These are phyloP conservation scores for Scheffersomyces quercinus DNA, from an alignment of 1,139 yeast species.

Conservation along the genomic window DNA sequence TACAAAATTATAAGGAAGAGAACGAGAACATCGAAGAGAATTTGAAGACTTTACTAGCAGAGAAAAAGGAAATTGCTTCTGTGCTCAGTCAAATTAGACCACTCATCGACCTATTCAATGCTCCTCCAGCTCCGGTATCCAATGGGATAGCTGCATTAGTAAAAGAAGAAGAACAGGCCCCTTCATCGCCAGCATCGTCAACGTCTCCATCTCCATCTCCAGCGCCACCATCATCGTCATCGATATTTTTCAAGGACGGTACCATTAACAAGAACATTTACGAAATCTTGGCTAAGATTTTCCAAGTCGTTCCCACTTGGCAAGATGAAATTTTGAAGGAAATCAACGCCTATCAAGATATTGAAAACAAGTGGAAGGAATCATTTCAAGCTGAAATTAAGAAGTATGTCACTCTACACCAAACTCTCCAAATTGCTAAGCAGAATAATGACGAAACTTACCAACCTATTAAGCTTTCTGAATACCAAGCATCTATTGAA, in stretches of 20 bases:
- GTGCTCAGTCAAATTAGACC: slow-evolving; percentile 25
- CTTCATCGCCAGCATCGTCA: not conserved
- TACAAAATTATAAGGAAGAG: slow-evolving; percentile 15
- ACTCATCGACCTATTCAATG: slow-evolving; percentile 27
- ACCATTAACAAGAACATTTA: slow-evolving; percentile 27
- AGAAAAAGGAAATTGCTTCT: slow-evolving; percentile 25
- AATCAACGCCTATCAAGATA: slow-evolving; percentile 25
- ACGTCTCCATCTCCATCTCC: not conserved
- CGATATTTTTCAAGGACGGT: slow-evolving; percentile 35
- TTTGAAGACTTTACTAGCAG: slow-evolving; percentile 22
- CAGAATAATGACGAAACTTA: slow-evolving; percentile 27
- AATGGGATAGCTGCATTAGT: not conserved
- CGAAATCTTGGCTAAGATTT: slow-evolving; percentile 28
- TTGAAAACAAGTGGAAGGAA: slow-evolving; percentile 37
- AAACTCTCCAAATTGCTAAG: slow-evolving; percentile 34
- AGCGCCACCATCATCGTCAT: slow-evolving; percentile 1
- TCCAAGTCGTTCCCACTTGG: slow-evolving; percentile 37
- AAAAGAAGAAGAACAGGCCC: slow-evolving; percentile 1
- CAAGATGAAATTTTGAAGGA: slow-evolving; percentile 33
- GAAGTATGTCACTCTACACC: slow-evolving; percentile 31
- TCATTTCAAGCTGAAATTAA: slow-evolving; percentile 33
- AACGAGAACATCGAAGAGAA: slow-evolving; percentile 28
- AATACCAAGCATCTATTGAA: slow-evolving; percentile 42
- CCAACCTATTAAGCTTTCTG: slow-evolving; percentile 35
- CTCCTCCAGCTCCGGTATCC: not conserved